Conservation (phyloP, 176 grass and related monocot species). For the Oryza brachyantha region DNA sequence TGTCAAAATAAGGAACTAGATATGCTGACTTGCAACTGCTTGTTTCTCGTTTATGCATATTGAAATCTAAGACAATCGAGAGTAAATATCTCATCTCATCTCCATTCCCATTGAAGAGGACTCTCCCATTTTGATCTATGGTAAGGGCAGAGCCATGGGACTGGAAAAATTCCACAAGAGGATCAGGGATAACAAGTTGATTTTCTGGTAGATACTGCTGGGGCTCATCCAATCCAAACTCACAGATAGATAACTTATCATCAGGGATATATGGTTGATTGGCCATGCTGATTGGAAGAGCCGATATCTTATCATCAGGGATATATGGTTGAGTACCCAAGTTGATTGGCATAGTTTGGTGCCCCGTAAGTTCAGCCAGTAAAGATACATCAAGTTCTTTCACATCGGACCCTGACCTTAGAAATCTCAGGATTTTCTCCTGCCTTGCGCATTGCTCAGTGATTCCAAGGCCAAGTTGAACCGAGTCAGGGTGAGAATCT, state of each 20-base stretch:
- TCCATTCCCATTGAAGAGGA: slow-evolving; percentile 53
- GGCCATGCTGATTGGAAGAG: slow-evolving; percentile 35
- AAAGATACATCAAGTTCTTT: slow-evolving; percentile 48
- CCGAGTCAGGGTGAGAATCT: slow-evolving; percentile 54
- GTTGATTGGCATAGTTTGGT: slow-evolving; percentile 36
- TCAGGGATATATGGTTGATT: slow-evolving; percentile 36
- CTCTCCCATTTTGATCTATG: slow-evolving; percentile 40
- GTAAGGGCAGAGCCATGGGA: slow-evolving; percentile 37
- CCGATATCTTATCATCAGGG: slow-evolving; percentile 47
- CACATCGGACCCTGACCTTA: slow-evolving; percentile 52
- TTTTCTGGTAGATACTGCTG: slow-evolving; percentile 43
- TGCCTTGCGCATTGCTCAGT: slow-evolving; percentile 64
- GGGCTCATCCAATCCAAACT: slow-evolving; percentile 43
- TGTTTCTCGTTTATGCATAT: slow-evolving; percentile 38
- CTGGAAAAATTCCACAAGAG: slow-evolving; percentile 47
- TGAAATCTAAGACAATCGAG: slow-evolving; percentile 50
- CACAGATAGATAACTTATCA: slow-evolving; percentile 50
- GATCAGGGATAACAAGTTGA: slow-evolving; percentile 49
- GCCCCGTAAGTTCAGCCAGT: slow-evolving; percentile 50
- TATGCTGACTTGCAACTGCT: slow-evolving; percentile 55
- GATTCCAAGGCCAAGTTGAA: slow-evolving; percentile 68
- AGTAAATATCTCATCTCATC: slow-evolving; percentile 64
- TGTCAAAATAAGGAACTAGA: slow-evolving; percentile 81
- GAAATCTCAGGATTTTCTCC: slow-evolving; percentile 73
- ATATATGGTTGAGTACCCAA: slow-evolving; percentile 36